Evolutionary conservation across 2,329 filamentous ascomycete species (phyloP).

Genomic region (Aspergillus transmontanensis): DNA sequence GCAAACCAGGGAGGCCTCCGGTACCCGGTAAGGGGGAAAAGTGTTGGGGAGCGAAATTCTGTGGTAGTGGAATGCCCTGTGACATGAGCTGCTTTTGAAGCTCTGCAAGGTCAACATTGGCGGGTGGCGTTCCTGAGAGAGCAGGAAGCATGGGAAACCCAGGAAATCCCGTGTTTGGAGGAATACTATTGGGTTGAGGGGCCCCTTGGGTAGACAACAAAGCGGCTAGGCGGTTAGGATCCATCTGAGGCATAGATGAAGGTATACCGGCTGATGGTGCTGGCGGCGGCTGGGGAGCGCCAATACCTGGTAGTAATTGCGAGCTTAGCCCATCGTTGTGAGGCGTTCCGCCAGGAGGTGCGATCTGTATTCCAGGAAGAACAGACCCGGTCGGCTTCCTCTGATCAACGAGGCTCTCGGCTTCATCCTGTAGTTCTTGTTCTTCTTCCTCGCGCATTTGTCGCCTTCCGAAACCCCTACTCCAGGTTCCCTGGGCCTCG

Average conservation of each 20-base stretch:
- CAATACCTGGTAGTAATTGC: slow-evolving; percentile 51
- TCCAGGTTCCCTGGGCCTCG: slow-evolving; percentile 93
- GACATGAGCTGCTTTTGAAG: slow-evolving; percentile 42
- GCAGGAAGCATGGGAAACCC: slow-evolving; percentile 45
- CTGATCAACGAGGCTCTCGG: slow-evolving; percentile 89
- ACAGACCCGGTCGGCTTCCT: slow-evolving; percentile 68
- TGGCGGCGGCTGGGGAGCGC: slow-evolving; percentile 44
- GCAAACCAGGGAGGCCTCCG: slow-evolving; percentile 37
- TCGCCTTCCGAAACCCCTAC: slow-evolving; percentile 73
- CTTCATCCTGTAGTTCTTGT: slow-evolving; percentile 89
- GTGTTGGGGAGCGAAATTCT: slow-evolving; percentile 40
- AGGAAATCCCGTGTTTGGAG: slow-evolving; percentile 38
- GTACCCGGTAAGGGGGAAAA: slow-evolving; percentile 39
- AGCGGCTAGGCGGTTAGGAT: slow-evolving; percentile 44
- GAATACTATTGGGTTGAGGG: slow-evolving; percentile 25
- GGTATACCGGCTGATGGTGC: slow-evolving; percentile 35
- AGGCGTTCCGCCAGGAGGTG: slow-evolving; percentile 59
- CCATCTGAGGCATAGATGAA: slow-evolving; percentile 51
- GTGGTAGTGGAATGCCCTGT: slow-evolving; percentile 39
- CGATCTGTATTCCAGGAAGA: slow-evolving; percentile 55
- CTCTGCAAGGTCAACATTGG: slow-evolving; percentile 41
- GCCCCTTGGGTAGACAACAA: slow-evolving; percentile 51
- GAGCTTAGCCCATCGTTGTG: slow-evolving; percentile 47
- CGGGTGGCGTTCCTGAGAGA: slow-evolving; percentile 52
- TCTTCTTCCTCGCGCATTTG: slow-evolving; percentile 91